Base-by-base conservation (phyloP, 257 asterid species). In the Handroanthus guayacan region DNA sequence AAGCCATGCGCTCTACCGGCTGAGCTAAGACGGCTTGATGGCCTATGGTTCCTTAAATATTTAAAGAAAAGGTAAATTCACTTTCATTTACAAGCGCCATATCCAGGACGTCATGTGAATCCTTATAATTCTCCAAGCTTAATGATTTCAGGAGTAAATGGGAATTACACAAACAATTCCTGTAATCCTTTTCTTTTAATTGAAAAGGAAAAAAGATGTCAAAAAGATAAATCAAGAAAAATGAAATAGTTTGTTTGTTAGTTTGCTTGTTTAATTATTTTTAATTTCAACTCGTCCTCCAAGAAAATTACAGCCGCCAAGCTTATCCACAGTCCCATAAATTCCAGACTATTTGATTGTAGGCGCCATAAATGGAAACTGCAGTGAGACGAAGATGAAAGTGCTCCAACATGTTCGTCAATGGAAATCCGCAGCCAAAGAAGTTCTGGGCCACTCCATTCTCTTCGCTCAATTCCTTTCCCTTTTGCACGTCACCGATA, bases 1-100 rank as follows among this genome's bases (percentile, higher is more conserved):
- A 92, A 94, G 96, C 96, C 96, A 92, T 85, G 95, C 95, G 93
- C 97, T 90, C 97, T 89, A 89, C 97, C 97, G 17, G 87, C 97
- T 93, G 97, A 92, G 93, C 97, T 94, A 92, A 86, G 94, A 87
- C 91, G 95, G 94, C 91, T 45, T 25, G 31, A 25, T 25, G 31
- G n/a, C n/a, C n/a, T n/a, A n/a, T n/a, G n/a, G n/a, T n/a, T n/a
- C n/a, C n/a, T n/a, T n/a, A n/a, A n/a, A n/a, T n/a, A n/a, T n/a
- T n/a, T n/a, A n/a, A n/a, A n/a, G n/a, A n/a, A n/a, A n/a, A n/a
- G n/a, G n/a, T n/a, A n/a, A n/a, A n/a, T n/a, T n/a, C n/a, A n/a
- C n/a, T n/a, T n/a, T n/a, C n/a, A n/a, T n/a, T n/a, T n/a, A n/a
- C n/a, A n/a, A n/a, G n/a, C n/a, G n/a, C n/a, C n/a, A n/a, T n/a